Evolutionary conservation across 2,329 filamentous ascomycete species (phyloP), one percentile per base, ranked within the genome.

Genomic region (Macrophomina phaseolina): DNA sequence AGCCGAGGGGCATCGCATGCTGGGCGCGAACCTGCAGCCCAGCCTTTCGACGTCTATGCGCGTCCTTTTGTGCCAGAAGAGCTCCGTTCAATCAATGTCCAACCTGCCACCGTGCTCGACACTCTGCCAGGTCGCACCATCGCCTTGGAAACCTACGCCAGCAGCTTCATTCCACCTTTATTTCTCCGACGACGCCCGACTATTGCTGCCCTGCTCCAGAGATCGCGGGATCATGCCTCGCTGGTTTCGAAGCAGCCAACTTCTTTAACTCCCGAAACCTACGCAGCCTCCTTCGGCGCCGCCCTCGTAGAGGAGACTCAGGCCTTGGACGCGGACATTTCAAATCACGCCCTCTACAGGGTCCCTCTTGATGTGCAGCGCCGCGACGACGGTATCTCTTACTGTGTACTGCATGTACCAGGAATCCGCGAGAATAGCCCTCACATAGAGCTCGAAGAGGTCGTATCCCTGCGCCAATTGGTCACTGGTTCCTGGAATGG

Each of bases 381-480:
- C 16, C 28, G 34, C 34, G 6, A 36, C 23, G n/a, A 68, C 9
- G 49, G 49, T 5, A n/a, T 32, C 12, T 40, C 9, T 12, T 23
- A 51, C 16, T 30, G 38, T 38, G 36, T n/a, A 5, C 48, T 77
- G 1, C 51, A 53, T 2, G 56, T 77, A 4, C 75, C 76, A 14
- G 76, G 76, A 1, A 32, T 78, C 4, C 70, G 74, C 42, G 76
- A 78, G 60, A 72, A 77, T 7, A 75, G 60, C 16, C 76, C 76
- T 16, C 48, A 71, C 4, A 49, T 78, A n/a, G 73, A 75, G 48
- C 70, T 75, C 67, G 76, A 75, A 6, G 75, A 78, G 32, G 61
- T 65, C 1, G 40, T 78, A n/a, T 71, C 75, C 32, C 68, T 78
- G n/a, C 73, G 76, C 2, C 75, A 75, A 32, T 65, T 77, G 11